Evolutionary conservation across 116 monocot species (phyloP), one percentile per base, ranked within the genome.

Genomic region (Zostera marina): DNA sequence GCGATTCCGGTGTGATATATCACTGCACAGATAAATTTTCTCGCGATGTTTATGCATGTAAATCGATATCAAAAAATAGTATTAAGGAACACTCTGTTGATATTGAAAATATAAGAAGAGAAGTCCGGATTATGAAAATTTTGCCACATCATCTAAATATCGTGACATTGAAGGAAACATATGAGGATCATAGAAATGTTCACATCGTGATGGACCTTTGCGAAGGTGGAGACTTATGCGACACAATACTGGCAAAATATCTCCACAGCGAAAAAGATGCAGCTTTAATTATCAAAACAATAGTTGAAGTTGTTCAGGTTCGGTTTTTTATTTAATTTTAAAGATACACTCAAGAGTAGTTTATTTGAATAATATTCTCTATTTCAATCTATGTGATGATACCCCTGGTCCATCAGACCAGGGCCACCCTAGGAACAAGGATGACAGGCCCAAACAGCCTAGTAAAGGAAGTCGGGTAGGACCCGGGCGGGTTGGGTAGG

Each of bases 151-250:
- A 87, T 45, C 54, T 68, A 14, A 82, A 87, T 40, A 76, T 87
- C 15, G 87, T 87, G 38, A 76, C 47, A 5, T 52, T 82, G 17
- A 76, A 70, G 76, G 81, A 79, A 38, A 79, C 82, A 6, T 79
- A 76, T 26, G 87, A 79, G 72, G 87, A 82, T 48, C 71, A 76
- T 14, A 58, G 44, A 24, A 76, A 74, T 52, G 87, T 81, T 21
- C 82, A 82, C 62, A 63, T 82, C 16, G 87, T 87, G 16, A 88
- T 88, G 88, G 88, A 88, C 75, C 71, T 88, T 9, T 88, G 88
- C 44, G 77, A 83, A 71, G 88, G 88, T n/a, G 88, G 88, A 25
- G 88, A 88, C 75, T 73, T 88, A 21, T 88, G 83, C 38, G 88
- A 88, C 26, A 55, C 83, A 68, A 88, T 88, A 24, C 83, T 88